Base-by-base conservation (phyloP, 2,329 filamentous ascomycete genomes). In the Alternaria arborescens region DNA sequence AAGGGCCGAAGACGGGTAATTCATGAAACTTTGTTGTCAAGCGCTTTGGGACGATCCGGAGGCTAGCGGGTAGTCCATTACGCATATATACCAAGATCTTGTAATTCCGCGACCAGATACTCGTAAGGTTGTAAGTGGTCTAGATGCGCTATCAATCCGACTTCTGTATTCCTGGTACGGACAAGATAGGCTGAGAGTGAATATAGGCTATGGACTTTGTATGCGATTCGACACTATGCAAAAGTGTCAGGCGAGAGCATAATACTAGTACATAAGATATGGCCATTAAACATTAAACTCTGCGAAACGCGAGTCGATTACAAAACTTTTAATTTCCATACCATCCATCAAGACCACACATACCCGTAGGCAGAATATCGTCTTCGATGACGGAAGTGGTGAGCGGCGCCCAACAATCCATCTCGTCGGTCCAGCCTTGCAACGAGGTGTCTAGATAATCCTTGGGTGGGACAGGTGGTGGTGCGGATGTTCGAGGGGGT, bases 401-500 rank as follows among this genome's bases (percentile, higher is more conserved):
- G 3, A 60, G 20, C 26, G 36, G 58, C n/a, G 32, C 41, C 58
- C 52, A 60, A 5, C 8, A 4, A 12, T 46, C 16, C 20, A 47
- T 30, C 11, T 51, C 40, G 1, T 8, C 24, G 3, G 12, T 20
- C n/a, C 43, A 18, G n/a, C 16, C 16, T 26, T 28, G 16, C 8
- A 41, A 8, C 8, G 16, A 20, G 2, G 5, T 38, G 10, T 10
- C 30, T 6, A 22, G 38, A 26, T 60, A 46, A 40, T 71, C 65
- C 46, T 71, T 68, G 0, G 55, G 60, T 6, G 66, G 66, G 0
- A 69, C 64, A 20, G 62, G 65, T 3, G 64, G 62, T 5, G 61
- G 52, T 14, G n/a, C 18, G 3, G 41, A 30, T n/a, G 20, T 8
- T 11, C 40, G 20, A 26, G 67, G 66, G 22, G 67, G 65, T 14